These are phyloP conservation scores for Backusella mclennaniae DNA, from an alignment of 192 early-diverging fungal genomes.

Conservation along the genomic window DNA sequence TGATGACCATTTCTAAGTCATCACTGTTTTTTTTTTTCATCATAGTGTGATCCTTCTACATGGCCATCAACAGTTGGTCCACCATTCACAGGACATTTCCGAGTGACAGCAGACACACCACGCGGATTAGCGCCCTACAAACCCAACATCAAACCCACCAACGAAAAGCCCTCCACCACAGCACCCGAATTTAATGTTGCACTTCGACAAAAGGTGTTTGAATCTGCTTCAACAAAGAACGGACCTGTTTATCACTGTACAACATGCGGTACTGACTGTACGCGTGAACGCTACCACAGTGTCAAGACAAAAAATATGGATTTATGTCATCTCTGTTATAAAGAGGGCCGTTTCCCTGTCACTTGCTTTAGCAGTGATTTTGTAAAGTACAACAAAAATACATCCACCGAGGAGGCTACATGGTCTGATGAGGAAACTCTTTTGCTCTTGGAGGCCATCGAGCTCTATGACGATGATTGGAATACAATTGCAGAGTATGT, in stretches of 20 bases:
- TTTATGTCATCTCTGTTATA: conserved; percentile 87
- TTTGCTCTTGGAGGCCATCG: conserved; percentile 89
- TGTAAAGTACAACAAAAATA: conserved; percentile 36
- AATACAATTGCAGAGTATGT: conserved; percentile 91
- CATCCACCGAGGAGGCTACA: not conserved
- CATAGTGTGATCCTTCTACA: conserved; percentile 86
- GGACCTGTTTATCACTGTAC: conserved; percentile 62
- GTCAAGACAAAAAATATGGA: conserved; percentile 74
- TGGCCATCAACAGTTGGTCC: conserved; percentile 90
- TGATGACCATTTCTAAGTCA: not conserved
- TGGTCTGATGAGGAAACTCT: conserved; percentile 96
- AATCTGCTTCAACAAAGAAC: conserved; percentile 27
- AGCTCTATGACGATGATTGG: conserved; percentile 97
- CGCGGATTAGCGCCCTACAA: conserved; percentile 88
- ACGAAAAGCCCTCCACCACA: conserved; percentile 13
- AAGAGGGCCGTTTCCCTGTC: conserved; percentile 91
- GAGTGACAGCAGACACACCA: conserved; percentile 94
- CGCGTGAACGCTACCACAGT: conserved; percentile 79
- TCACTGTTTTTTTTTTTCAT: not conserved
- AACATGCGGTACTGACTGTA: conserved; percentile 92
- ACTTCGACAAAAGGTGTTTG: conserved; percentile 60
- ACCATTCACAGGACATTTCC: conserved; percentile 96
- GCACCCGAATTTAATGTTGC: conserved; percentile 48
- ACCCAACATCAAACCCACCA: conserved; percentile 45
- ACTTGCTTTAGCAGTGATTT: conserved; percentile 86